Evolutionary conservation across 441 rosid species (phyloP), one percentile per base, ranked within the genome.

Genomic region (Erysimum cheiri): DNA sequence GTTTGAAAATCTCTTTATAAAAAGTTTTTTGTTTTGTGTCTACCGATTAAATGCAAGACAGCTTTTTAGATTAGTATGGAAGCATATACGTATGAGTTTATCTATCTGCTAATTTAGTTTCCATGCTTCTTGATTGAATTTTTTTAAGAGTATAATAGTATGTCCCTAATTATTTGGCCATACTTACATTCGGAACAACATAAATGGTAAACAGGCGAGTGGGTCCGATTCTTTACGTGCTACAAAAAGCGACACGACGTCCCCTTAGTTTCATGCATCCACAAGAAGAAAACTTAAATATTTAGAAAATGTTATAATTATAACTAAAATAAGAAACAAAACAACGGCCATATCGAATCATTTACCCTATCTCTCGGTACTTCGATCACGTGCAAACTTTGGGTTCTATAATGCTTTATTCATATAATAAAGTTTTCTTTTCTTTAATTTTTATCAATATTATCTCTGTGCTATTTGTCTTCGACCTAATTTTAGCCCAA

Each of bases 311-410:
- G 39, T 43, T 10, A 40, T 22, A 47, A 13, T 37, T 24, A 58
- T 17, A 43, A 56, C 6, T 54, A 54, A 68, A 37, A 61, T 6
- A 68, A 31, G 29, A 17, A 13, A 22, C 2, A 67, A 32, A 67
- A 52, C 73, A 74, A 74, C 63, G 73, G 73, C 69, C 77, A 74
- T 55, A 54, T 68, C 41, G 73, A 68, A 58, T 74, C 70, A 74
- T n/a, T 67, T 44, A 54, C 69, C 58, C 58, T 60, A 28, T 67
- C 64, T 47, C 40, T 41, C 40, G 70, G 61, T 56, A 55, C 32
- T 62, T 60, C 74, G 74, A 69, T 69, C 74, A 75, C 78, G 78
- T 75, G 74, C 74, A 14, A 24, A 7, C 67, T 56, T 75, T 69
- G 69, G 44, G 64, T 47, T 61, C 50, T 69, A 61, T 61, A 29